phyloP scores from a whole-genome alignment of 192 early-diverging fungal species.

The Coemansia sp. region DNA sequence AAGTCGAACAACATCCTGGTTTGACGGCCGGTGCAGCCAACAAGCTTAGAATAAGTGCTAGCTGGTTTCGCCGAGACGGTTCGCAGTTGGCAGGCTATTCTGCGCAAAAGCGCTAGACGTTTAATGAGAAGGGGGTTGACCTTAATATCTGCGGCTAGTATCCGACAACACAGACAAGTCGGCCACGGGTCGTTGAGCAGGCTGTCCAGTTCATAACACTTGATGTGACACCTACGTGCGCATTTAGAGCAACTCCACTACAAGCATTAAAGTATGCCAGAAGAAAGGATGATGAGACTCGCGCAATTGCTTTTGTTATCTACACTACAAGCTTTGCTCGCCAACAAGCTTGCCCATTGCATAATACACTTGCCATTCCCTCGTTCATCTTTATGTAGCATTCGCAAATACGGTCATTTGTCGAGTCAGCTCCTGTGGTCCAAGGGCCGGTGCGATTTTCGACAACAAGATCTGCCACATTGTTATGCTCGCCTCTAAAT shows the following conservation, averaged over 20 bases:
- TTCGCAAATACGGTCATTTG: slow-evolving; percentile 9
- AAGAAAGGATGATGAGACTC: neutral
- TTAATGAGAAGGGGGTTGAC: neutral
- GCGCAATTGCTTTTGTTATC: too few species aligned
- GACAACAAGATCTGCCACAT: neutral
- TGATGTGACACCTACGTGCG: slow-evolving; percentile 25
- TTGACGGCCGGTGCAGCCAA: slow-evolving; percentile 10
- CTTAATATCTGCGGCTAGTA: neutral
- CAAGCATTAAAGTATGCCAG: neutral
- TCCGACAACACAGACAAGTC: slow-evolving; percentile 29
- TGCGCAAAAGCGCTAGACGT: slow-evolving; percentile 30
- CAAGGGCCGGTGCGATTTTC: neutral
- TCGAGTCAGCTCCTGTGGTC: neutral
- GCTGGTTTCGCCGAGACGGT: neutral
- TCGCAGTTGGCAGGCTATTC: slow-evolving; percentile 4
- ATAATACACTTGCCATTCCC: slow-evolving; percentile 8
- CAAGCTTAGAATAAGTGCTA: neutral
- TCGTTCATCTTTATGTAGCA: slow-evolving; percentile 10
- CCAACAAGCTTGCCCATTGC: neutral
- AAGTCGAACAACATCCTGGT: neutral
- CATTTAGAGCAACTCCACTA: slow-evolving; percentile 38
- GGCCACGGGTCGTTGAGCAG: neutral
- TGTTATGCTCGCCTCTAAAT: neutral
- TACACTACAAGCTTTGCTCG: neutral
- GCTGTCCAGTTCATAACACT: slow-evolving; percentile 25